phyloP scores from a whole-genome alignment of 441 rosid genomes.

The Pelargonium exstipulatum region DNA sequence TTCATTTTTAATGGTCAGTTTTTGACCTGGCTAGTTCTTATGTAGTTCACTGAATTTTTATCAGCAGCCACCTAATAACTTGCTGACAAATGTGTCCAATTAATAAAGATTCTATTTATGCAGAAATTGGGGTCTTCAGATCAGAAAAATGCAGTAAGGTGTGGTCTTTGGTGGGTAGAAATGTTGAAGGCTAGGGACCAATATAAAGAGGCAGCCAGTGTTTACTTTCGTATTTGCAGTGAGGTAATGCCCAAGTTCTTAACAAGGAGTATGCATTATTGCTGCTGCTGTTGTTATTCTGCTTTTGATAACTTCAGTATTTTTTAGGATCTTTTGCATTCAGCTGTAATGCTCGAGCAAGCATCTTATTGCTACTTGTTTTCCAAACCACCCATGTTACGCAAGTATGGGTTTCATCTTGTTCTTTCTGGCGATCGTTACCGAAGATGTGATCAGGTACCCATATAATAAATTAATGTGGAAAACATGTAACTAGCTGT shows the following conservation, averaged over 20 bases:
- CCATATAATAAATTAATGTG: constrained; percentile 18
- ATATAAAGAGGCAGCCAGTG: constrained; percentile 86
- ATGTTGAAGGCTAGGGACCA: constrained; percentile 88
- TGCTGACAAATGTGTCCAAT: neutral
- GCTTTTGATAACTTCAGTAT: constrained; percentile 25
- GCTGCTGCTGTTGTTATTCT: constrained; percentile 13
- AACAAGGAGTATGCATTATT: constrained; percentile 11
- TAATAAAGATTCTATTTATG: constrained; percentile 19
- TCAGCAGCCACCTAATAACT: constrained; percentile 8
- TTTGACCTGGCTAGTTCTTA: neutral
- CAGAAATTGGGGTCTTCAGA: constrained; percentile 83
- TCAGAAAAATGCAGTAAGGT: constrained; percentile 78
- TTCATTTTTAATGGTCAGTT: neutral
- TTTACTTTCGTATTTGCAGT: constrained; percentile 87
- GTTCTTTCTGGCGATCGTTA: constrained; percentile 97
- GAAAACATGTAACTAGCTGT: constrained; percentile 17
- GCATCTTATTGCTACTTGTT: constrained; percentile 95
- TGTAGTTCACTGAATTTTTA: neutral
- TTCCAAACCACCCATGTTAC: constrained; percentile 83
- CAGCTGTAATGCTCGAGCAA: constrained; percentile 99
- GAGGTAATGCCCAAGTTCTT: constrained; percentile 53
- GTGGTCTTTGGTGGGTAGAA: constrained; percentile 99
- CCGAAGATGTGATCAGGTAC: constrained; percentile 94
- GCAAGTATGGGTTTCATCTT: constrained; percentile 97
- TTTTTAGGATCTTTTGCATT: constrained; percentile 71